phyloP scores from a whole-genome alignment of 805 yeast species.

The Blastobotrys chiropterorum region DNA sequence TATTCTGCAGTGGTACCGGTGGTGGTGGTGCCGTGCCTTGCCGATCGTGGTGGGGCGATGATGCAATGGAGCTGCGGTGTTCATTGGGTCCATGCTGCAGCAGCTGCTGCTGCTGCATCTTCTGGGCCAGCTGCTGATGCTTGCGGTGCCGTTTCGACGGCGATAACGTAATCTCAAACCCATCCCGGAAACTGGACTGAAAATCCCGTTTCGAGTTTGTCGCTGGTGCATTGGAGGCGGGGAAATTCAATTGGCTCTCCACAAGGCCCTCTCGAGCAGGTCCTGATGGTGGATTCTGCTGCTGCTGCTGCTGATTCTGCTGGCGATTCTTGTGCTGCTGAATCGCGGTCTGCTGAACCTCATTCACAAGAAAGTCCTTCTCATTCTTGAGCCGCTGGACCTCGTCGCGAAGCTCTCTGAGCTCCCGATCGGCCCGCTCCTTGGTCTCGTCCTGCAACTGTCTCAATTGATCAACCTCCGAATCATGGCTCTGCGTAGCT shows the following conservation, averaged over 20 bases:
- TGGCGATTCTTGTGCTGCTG: background rate
- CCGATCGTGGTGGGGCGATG: background rate
- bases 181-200: conserved; percentile 24
- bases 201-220: conserved; percentile 8
- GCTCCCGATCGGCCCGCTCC: conserved; percentile 27
- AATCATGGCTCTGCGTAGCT: conserved; percentile 5
- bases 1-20: too few relatives aligned
- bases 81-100: background rate
- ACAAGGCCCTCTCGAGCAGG: background rate
- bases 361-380: conserved; percentile 47
- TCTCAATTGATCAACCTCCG: conserved; percentile 24
- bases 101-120: too few relatives aligned
- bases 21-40: background rate
- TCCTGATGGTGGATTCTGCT: too few relatives aligned
- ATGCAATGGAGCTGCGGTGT: background rate
- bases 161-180: conserved; percentile 21
- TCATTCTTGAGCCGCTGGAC: conserved; percentile 47
- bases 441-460: conserved; percentile 20
- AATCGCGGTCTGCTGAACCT: conserved; percentile 33
- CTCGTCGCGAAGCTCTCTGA: conserved; percentile 36
- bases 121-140: conserved; percentile 3
- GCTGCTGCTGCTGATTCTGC: background rate
- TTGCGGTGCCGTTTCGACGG: conserved; percentile 6
- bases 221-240: conserved; percentile 11
- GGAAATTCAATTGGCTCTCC: background rate